phyloP scores from a whole-genome alignment of 176 grass and related monocot species.

The Aegilops tauschii region DNA sequence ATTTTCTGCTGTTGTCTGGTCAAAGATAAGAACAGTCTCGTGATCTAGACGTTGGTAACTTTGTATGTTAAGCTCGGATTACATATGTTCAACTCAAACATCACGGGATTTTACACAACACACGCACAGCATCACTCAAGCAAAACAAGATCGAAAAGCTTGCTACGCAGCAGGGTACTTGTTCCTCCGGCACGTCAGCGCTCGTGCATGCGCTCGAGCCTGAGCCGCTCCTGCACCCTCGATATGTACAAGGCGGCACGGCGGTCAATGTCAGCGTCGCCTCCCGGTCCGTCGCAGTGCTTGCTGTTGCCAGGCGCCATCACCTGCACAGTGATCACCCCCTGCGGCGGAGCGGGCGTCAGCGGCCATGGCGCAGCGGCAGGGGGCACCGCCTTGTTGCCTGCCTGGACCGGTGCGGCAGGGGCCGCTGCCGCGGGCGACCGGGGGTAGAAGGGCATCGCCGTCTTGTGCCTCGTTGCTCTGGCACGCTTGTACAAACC shows the following conservation, averaged over 20 bases:
- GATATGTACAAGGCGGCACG: constrained; percentile 49
- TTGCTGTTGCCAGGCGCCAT: neutral
- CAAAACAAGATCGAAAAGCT: neutral
- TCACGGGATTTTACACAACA: neutral
- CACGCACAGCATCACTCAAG: neutral
- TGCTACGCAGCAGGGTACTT: neutral
- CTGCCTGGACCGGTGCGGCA: neutral
- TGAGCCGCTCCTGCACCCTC: constrained; percentile 60
- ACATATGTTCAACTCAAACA: neutral
- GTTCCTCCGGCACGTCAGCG: constrained; percentile 29
- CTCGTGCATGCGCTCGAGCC: constrained; percentile 40
- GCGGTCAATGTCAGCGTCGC: constrained; percentile 36
- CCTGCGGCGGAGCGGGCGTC: neutral
- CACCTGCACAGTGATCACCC: constrained; percentile 7
- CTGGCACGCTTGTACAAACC: constrained; percentile 29
- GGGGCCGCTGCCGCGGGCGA: no score
- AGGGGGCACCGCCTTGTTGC: constrained; percentile 10
- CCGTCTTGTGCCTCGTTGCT: constrained; percentile 29
- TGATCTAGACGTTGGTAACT: no score
- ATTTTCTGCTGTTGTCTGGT: no score
- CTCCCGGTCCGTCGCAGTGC: no score
- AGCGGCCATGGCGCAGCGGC: neutral
- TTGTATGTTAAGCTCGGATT: no score
- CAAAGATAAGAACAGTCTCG: no score
- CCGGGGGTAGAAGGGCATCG: neutral